phyloP scores from a whole-genome alignment of 2,329 filamentous ascomycete species.

The Exophiala sideris region DNA sequence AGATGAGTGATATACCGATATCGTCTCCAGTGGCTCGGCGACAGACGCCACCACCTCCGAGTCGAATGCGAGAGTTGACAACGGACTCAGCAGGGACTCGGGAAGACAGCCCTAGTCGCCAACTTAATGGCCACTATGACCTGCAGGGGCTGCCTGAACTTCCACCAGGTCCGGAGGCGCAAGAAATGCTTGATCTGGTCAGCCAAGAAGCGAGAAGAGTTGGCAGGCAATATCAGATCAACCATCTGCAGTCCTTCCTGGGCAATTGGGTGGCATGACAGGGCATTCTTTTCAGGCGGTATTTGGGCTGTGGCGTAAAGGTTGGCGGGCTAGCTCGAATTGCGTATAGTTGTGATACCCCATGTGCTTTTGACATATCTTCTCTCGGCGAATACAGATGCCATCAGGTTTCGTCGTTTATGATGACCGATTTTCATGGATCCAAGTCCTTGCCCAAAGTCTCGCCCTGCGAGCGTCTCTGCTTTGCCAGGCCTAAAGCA shows the following conservation, averaged over 20 bases:
- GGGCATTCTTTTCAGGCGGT: not conserved
- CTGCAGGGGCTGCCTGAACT: conserved; percentile 25
- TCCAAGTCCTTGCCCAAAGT: not conserved
- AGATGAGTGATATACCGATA: conserved; percentile 32
- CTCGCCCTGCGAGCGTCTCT: not conserved
- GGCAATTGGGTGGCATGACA: conserved; percentile 22
- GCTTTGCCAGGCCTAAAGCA: too few relatives aligned
- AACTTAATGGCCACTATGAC: conserved; percentile 29
- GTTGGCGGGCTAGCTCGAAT: conserved; percentile 6
- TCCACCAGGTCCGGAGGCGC: conserved; percentile 27
- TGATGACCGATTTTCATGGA: too few relatives aligned
- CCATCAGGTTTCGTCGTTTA: too few relatives aligned
- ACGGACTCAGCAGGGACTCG: conserved; percentile 22
- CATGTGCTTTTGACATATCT: conserved; percentile 5
- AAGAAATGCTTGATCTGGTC: conserved; percentile 29
- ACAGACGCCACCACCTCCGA: conserved; percentile 16
- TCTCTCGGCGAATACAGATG: too few relatives aligned
- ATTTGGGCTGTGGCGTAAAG: conserved; percentile 2
- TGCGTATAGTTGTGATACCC: conserved; percentile 23
- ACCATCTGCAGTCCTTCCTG: conserved; percentile 27
- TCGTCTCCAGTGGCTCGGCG: conserved; percentile 32
- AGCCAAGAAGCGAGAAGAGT: conserved; percentile 26
- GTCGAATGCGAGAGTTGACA: conserved; percentile 15
- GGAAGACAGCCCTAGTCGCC: conserved; percentile 28
- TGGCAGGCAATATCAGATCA: conserved; percentile 27